Percentiles rank a stretch among this genome's conserved stretches.
phyloP scores from a whole-genome alignment of 2,329 filamentous ascomycete species.

The Ophiostoma pallidulum region DNA sequence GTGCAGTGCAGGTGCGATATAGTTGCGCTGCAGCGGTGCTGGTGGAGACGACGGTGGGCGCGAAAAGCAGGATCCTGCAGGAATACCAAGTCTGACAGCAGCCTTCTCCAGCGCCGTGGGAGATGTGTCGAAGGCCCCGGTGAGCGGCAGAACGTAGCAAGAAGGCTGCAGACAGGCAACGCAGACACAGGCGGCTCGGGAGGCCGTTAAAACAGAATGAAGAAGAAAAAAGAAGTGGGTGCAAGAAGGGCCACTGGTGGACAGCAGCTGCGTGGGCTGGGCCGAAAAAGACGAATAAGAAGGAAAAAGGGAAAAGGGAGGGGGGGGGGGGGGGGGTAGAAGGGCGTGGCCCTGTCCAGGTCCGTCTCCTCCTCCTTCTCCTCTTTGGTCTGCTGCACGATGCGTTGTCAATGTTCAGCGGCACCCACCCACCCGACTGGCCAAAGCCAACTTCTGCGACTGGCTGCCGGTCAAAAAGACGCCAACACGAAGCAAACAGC shows the following conservation, averaged over 20 bases:
- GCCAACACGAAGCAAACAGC: neutral
- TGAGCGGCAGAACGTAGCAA: neutral
- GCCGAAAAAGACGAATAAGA: neutral
- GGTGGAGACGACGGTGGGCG: conserved; percentile 8
- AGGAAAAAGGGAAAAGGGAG: neutral
- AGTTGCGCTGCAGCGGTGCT: conserved; percentile 4
- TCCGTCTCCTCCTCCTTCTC: conserved; percentile 1
- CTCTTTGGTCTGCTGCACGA: conserved; percentile 16
- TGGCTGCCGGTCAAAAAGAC: neutral
- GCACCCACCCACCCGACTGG: neutral
- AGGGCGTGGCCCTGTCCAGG: neutral
- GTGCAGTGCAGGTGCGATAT: conserved; percentile 10
- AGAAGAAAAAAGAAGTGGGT: neutral
- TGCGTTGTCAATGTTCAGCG: conserved; percentile 14
- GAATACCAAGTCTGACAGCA: neutral
- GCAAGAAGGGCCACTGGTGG: neutral
- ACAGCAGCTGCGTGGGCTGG: neutral
- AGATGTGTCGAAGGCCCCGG: conserved; percentile 4
- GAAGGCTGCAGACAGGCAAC: neutral
- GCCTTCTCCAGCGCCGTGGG: neutral
- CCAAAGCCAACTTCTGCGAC: neutral
- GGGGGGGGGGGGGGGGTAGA: too few relatives aligned
- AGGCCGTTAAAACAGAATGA: neutral
- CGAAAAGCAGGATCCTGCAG: conserved; percentile 1
- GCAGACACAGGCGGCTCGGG: too few relatives aligned